Conservation (phyloP, 1,139 yeast genomes). For the Lodderomyces parapsilosis region DNA sequence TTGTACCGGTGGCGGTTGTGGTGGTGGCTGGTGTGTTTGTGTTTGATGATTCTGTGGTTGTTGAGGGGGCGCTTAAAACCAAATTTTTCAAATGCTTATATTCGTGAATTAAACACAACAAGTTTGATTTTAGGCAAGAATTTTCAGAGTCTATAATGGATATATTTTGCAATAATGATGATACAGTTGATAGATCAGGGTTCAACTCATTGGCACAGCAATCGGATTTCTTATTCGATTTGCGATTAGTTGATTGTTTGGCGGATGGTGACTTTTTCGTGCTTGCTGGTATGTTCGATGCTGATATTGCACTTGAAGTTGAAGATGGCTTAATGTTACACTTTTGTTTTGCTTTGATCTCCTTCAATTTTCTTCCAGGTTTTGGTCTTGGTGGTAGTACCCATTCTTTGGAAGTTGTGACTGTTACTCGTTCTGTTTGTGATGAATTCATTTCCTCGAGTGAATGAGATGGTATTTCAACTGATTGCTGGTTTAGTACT, state of each 20-base stretch:
- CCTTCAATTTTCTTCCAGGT: constrained; percentile 72
- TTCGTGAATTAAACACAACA: constrained; percentile 41
- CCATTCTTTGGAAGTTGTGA: constrained; percentile 77
- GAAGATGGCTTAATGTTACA: constrained; percentile 4
- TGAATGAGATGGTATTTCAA: not conserved
- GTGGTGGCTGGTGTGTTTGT: not conserved
- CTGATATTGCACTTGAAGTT: not conserved
- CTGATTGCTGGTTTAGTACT: constrained; percentile 2
- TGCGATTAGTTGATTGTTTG: not conserved
- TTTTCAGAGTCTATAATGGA: constrained; percentile 36
- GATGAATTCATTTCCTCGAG: not conserved
- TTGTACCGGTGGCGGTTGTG: constrained; percentile 4
- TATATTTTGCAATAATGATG: constrained; percentile 20
- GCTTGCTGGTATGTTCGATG: constrained; percentile 3
- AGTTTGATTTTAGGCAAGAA: constrained; percentile 32
- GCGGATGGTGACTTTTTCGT: not conserved
- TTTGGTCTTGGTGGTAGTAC: constrained; percentile 88
- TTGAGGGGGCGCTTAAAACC: constrained; percentile 23
- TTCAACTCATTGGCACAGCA: not conserved
- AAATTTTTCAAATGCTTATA: constrained; percentile 38
- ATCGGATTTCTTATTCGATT: not conserved
- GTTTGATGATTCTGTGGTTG: not conserved
- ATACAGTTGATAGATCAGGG: constrained; percentile 2
- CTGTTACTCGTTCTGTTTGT: constrained; percentile 3
- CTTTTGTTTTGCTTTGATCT: constrained; percentile 8